Evolutionary conservation across 2,329 filamentous ascomycete species (phyloP), one percentile per base, ranked within the genome.

Genomic region (Sarocladium kiliense): DNA sequence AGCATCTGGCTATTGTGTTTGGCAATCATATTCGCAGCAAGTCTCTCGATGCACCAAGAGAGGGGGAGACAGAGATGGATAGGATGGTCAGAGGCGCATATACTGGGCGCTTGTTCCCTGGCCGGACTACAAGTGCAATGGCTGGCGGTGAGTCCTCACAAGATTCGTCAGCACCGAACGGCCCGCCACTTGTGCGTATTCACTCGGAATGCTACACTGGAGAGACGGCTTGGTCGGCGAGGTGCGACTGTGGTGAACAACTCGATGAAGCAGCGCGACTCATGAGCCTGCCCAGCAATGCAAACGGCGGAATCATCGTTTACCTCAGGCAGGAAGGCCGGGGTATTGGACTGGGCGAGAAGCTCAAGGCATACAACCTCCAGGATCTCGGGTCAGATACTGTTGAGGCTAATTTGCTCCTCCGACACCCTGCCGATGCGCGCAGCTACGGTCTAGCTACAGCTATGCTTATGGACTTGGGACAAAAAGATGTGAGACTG

Each of bases 161-260:
- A 45, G 41, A 47, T 18, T 23, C 10, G 49, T 26, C 41, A n/a
- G 14, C 34, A 27, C 11, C 25, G 32, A 55, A 47, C 27, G 27
- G 65, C 41, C 56, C 59, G 53, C 90, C 94, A 0, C 77, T 99
- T 37, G 93, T 99, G 47, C 83, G 94, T 56, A 99, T 99, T 66
- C 94, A 99, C 71, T 96, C 90, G 2, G 94, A 99, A 72, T 99
- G 94, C 74, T 99, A 99, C 71, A 99, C 94, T 0, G 94, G 94
- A 57, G 94, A 99, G 77, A 99, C 94, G 1, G 94, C 95, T 1
- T 97, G 94, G 94, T 97, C 92, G 7, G 93, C 94, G 34, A 86
- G 94, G 26, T 99, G 94, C 74, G 94, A 99, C 73, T 99, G 94
- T 69, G 94, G 94, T 56, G 94, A 99, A 73, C 94, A 99, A 70